Conservation (phyloP, 129 eudicot species). For the Centella asiatica region DNA sequence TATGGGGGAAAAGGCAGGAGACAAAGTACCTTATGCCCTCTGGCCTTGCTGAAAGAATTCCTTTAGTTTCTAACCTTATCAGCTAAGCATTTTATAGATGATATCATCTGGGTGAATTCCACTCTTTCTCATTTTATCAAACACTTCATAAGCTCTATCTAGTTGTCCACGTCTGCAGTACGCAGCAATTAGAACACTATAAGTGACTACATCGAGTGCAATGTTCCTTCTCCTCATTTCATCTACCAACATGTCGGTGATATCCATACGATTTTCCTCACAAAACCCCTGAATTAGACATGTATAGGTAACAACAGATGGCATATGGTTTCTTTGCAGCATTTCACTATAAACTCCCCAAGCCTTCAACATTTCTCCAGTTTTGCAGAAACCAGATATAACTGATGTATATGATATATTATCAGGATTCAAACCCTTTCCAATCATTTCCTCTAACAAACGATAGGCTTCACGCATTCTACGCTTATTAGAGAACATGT, state of each 20-base stretch:
- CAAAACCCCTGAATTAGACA: constrained; percentile 39
- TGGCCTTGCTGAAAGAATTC: not conserved
- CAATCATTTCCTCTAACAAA: constrained; percentile 26
- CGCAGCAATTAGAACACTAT: constrained; percentile 24
- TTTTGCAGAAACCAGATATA: constrained; percentile 34
- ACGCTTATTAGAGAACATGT: constrained; percentile 12
- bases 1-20: not conserved
- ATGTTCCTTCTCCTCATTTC: constrained; percentile 24
- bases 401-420: constrained; percentile 22
- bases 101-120: constrained; percentile 19
- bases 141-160: constrained; percentile 23
- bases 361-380: constrained; percentile 30
- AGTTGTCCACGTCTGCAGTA: constrained; percentile 14
- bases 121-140: constrained; percentile 20
- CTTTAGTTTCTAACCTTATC: not conserved
- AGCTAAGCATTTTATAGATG: constrained; percentile 12
- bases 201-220: constrained; percentile 20
- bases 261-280: constrained; percentile 21
- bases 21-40: not conserved
- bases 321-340: constrained; percentile 17
- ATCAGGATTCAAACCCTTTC: constrained; percentile 24
- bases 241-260: constrained; percentile 14
- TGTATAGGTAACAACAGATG: constrained; percentile 37
- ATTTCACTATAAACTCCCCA: constrained; percentile 23
- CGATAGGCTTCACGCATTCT: constrained; percentile 25